phyloP scores from a whole-genome alignment of 2,329 filamentous ascomycete species.

The Diaporthe batatas region DNA sequence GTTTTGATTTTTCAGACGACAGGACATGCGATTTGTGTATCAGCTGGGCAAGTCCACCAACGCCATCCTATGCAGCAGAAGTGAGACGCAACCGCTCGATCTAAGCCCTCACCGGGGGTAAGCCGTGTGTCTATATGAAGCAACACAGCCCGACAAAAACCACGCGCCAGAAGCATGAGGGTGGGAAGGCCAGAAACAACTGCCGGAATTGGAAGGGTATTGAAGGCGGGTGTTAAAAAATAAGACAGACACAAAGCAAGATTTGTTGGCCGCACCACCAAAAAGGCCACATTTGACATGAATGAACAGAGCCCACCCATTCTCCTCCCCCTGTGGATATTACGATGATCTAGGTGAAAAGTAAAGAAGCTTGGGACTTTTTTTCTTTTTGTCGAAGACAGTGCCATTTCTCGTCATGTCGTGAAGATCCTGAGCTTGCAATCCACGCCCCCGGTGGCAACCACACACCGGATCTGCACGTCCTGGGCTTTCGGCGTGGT shows the following conservation, averaged over 20 bases:
- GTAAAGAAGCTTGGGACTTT: neutral
- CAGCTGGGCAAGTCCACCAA: constrained; percentile 22
- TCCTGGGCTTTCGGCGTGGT: constrained; percentile 64
- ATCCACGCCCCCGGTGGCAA: constrained; percentile 90
- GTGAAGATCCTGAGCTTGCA: constrained; percentile 84
- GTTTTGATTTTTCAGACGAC: neutral
- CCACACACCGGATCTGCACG: constrained; percentile 83
- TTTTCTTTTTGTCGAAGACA: neutral
- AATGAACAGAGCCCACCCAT: neutral
- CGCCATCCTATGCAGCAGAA: constrained; percentile 23
- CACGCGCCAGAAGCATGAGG: constrained; percentile 23
- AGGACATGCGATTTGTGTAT: constrained; percentile 1
- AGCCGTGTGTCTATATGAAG: neutral
- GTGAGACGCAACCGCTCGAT: constrained; percentile 11
- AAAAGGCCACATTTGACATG: neutral
- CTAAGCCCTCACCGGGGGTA: constrained; percentile 13
- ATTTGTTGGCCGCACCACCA: neutral
- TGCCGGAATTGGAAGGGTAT: constrained; percentile 2
- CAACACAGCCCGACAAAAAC: constrained; percentile 7
- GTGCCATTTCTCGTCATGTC: constrained; percentile 51
- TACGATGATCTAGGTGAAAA: constrained; percentile 18
- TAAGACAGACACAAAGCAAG: neutral
- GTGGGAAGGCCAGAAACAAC: neutral
- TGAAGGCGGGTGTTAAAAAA: constrained; percentile 2
- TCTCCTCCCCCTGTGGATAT: constrained; percentile 1